phyloP scores from a whole-genome alignment of 2,329 filamentous ascomycete genomes.

The Phaeophleospora eucalypticola region DNA sequence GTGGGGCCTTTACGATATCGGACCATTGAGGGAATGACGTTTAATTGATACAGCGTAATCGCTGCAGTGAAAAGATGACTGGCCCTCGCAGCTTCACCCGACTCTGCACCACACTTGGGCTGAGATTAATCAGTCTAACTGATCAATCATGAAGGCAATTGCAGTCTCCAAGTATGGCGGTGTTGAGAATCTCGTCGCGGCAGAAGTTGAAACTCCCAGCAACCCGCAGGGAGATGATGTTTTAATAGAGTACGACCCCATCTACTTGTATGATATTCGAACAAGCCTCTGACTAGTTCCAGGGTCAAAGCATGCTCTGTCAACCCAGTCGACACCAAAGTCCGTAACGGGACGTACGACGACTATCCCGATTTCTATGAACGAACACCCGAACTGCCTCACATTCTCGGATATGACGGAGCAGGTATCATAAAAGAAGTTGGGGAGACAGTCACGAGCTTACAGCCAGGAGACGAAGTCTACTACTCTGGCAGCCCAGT shows the following conservation, averaged over 20 bases:
- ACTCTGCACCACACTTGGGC: too few species aligned
- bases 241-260: conserved; percentile 30
- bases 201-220: conserved; percentile 32
- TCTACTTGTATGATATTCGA: conserved; percentile 1
- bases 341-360: conserved; percentile 33
- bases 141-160: conserved; percentile 31
- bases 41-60: neutral
- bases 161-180: conserved; percentile 30
- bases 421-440: conserved; percentile 37
- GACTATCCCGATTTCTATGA: conserved; percentile 38
- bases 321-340: conserved; percentile 41
- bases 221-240: conserved; percentile 34
- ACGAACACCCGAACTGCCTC: conserved; percentile 28
- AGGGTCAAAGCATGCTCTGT: conserved; percentile 38
- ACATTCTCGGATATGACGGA: conserved; percentile 45
- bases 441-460: conserved; percentile 33
- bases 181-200: conserved; percentile 27
- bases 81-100: too few species aligned
- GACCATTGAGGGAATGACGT: neutral
- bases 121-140: too few species aligned
- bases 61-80: too few species aligned
- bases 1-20: neutral
- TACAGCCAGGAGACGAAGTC: conserved; percentile 42
- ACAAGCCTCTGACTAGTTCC: neutral
- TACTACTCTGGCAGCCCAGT: conserved; percentile 41